Base-by-base conservation (phyloP, 2,329 filamentous ascomycete species). In the Apiospora rasikravindrae region DNA sequence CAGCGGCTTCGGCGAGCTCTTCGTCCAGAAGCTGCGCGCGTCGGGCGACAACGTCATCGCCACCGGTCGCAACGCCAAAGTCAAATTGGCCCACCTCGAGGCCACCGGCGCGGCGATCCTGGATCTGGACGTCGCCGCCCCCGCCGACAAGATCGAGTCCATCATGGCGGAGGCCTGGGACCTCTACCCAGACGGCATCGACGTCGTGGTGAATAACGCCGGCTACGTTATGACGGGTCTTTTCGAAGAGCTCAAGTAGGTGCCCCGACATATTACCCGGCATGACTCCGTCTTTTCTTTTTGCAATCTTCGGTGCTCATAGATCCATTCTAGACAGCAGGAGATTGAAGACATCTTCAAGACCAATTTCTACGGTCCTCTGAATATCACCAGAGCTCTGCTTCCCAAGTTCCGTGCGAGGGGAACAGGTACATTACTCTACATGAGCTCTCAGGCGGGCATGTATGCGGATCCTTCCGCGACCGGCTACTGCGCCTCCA, bases 1-100 rank as follows among this genome's bases (percentile, higher is more conserved):
- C 11, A 84, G 81, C 68, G 84, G 83, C 26, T 85, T 86, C 49
- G 84, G 84, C 19, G 77, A 81, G 49, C 68, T 77, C 5, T 76
- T 85, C 24, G 82, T 82, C 6, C 78, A 80, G 22, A 79, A 83
- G 68, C 79, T 85, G 47, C 75, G 81, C 13, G 77, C 80, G 26
- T 75, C 76, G 1, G 84, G 83, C 0, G 82, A 85, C 64, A 80
- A 82, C 22, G 81, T 84, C 22, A 82, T 85, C 69, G 83, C 84
- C 0, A 84, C 83, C 0, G 83, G 82, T 0, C 82, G 84, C 5
- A 78, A 82, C 24, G 80, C 81, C 0, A 79, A 81, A 3, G 74
- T 67, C 11, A 81, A 75, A n/a, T 78, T 83, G 4, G 70, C 77
- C 44, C 76, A 83, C n/a, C 82, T 86, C 47, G 77, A 80, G 68